Base-by-base conservation (phyloP, 2,329 filamentous ascomycete genomes). In the Ustilaginoidea virens region DNA sequence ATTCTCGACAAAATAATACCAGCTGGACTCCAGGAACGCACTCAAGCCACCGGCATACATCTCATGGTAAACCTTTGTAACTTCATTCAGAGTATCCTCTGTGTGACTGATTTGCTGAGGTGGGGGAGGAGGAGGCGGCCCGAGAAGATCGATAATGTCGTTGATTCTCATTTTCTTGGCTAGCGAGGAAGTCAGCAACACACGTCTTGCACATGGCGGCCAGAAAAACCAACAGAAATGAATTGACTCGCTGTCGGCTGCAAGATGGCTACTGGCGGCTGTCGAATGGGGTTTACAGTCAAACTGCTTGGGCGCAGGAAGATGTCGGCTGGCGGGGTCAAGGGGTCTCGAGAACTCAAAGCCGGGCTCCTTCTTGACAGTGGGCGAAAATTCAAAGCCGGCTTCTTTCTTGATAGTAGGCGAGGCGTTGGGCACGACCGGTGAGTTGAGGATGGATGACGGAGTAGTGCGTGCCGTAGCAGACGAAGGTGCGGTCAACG, bases 11-110 rank as follows among this genome's bases (percentile, higher is more conserved):
- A 63, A 58, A 34, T 60, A 69, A 55, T 82, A 94, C 86, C 86
- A 96, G 17, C 64, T 66, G 5, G 82, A 80, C 50, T 94, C 86
- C 36, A 92, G 68, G 36, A 90, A 76, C 28, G 68, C 67, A 50
- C 81, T 75, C 26, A 90, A 67, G 6, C 74, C 78, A 2, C 67
- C 68, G 4, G 75, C 78, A 49, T 90, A 92, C 38, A 83, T 74
- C 39, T 77, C 75, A 41, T 70, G 67, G 52, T 80, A 92, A 11
- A 87, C 51, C 36, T 68, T 68, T 37, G 72, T 74, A 33, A 83
- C 72, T 46, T 83, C 75, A 41, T 74, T 69, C 28, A 80, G 44
- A 14, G 52, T 55, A 19, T 62, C 60, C 33, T 66, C 51, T 47
- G 59, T 51, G 43, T 58, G 61, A 33, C 67, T 62, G 17, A 67